These are phyloP conservation scores for Chenopodium suecicum DNA, from an alignment of 148 eudicot genomes.

Conservation along the genomic window DNA sequence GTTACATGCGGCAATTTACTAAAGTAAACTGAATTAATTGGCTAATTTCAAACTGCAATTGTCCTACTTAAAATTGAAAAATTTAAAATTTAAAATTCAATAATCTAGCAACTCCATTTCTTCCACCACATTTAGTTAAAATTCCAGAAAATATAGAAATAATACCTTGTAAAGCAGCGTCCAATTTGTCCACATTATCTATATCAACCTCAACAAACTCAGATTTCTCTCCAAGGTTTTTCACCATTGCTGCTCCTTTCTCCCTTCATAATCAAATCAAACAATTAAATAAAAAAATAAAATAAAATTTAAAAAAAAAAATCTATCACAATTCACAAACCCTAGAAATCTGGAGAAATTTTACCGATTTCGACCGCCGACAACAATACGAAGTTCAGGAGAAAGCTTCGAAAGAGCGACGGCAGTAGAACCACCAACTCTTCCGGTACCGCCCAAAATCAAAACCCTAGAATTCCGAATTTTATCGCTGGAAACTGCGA, in stretches of 20 bases:
- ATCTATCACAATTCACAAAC: neutral
- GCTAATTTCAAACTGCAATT: neutral
- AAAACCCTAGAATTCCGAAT: conserved; percentile 60
- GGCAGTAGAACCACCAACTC: conserved; percentile 97
- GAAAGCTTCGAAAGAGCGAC: conserved; percentile 65
- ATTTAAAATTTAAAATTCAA: neutral
- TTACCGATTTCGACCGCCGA: conserved; percentile 83
- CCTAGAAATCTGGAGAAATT: neutral
- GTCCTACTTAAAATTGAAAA: neutral
- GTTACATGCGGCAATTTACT: neutral
- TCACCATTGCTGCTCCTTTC: conserved; percentile 73
- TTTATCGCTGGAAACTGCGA: conserved; percentile 26
- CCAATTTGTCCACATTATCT: conserved; percentile 48
- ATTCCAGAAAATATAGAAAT: too few relatives aligned
- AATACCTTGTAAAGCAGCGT: conserved; percentile 35
- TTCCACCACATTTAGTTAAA: neutral
- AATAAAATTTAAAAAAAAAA: too few relatives aligned
- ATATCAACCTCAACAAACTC: conserved; percentile 68
- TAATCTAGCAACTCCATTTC: neutral
- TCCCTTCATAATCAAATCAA: conserved; percentile 48
- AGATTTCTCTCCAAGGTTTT: conserved; percentile 65
- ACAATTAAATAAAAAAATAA: neutral
- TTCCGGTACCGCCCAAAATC: conserved; percentile 88
- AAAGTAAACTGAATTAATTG: neutral
- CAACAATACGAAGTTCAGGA: conserved; percentile 60